Base-by-base conservation (phyloP, 345 rosid genomes). In the Angophora floribunda region DNA sequence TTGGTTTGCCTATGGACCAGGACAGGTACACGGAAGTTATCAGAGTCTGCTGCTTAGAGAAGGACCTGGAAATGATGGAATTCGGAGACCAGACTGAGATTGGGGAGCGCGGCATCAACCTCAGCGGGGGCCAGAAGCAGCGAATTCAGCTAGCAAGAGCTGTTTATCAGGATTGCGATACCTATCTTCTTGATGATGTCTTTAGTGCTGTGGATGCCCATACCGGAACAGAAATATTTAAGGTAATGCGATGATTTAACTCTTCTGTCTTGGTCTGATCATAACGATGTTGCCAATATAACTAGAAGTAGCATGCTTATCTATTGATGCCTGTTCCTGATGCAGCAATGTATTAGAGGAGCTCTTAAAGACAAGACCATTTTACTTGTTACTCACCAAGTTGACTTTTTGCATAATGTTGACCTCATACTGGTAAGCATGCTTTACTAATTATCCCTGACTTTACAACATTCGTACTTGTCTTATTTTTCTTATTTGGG, bases 161-260 rank as follows among this genome's bases (percentile, higher is more conserved):
- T 4, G 99, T 96, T 65, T 97, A 96, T 90, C 99, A 96, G 90
- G 99, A 97, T 88, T 91, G 91, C 85, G 99, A 97, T 89, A 95
- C 95, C 52, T 97, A 96, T 90, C 95, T 97, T 89, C 97, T 97
- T 10, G 99, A 97, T 88, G 99, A 97, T 87, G 95, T 96, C 90
- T 97, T 97, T 67, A 97, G 99, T 78, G 99, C 98, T 32, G 99
- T 97, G 80, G 99, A 97, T 94, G 99, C 99, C 80, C 99, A 97
- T 90, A 97, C 99, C 11, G 99, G 99, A 15, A 92, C 99, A 84
- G 97, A 95, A 85, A 95, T 97, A 86, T 97, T 93, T 90, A 97
- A 96, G 98, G 99, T 97, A 85, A 89, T 26, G 51, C 3, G 12
- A 75, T 21, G 49, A 75, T 75, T 75, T 10, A 10, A 75, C 28